Base-by-base conservation (phyloP, 2,329 filamentous ascomycete species). In the Botrytis sinoallii region DNA sequence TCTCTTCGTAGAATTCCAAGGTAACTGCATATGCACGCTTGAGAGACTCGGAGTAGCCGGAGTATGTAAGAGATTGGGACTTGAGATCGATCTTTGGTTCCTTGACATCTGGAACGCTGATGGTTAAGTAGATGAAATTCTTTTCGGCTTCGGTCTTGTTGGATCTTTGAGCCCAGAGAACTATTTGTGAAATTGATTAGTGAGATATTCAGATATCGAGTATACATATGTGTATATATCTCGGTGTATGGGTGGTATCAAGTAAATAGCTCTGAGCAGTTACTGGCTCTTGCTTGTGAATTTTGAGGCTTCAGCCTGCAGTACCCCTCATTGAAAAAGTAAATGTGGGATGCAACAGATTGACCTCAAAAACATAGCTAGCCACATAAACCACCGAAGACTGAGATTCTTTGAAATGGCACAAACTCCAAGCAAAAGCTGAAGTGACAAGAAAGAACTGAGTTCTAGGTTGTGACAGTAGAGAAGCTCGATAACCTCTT, bases 131-230 rank as follows among this genome's bases (percentile, higher is more conserved):
- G 88, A 99, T 86, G 86, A 94, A 93, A 89, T 99, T 99, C 88
- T 95, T 97, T 83, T 91, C 88, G 73, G 92, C 83, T 72, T 98
- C 95, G 78, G 87, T 86, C 79, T 84, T 86, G 81, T 91, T 96
- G 65, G 95, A 98, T 87, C 96, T 95, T 88, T 99, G 96, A 78
- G 96, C 95, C 96, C 96, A 99, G 84, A 94, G 92, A 80, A 99
- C 96, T 98, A 81, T 63, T 42, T 44, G 1, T n/a, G 32, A 32
- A 42, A 44, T 61, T 44, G 4, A 29, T 70, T 64, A 73, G 65
- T 42, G 16, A 48, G 10, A 32, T 64, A 25, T 64, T 25, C 42
- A 70, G 10, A 44, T 16, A 42, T 40, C 8, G 6, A 44, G 38
- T 0, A 57, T 57, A 55, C n/a, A 29, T 55, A 29, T 16, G 14